Percentiles rank a stretch among this genome's conserved stretches.
Conservation (phyloP, 179 eudicot genomes). For the Kewa caespitosa region DNA sequence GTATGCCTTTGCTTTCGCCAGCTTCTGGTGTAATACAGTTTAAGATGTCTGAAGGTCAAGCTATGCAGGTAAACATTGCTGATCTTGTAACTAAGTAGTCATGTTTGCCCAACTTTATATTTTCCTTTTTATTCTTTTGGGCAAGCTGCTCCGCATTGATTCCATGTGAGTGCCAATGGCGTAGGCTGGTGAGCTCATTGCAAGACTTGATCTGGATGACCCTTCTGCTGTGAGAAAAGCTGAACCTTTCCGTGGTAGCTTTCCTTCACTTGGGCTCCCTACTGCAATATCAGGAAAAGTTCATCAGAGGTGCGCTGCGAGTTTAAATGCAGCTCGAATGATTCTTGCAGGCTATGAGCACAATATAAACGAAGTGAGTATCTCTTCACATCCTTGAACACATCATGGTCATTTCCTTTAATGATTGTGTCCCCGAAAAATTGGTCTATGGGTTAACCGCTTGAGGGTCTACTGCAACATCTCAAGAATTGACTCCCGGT, state of each 20-base stretch:
- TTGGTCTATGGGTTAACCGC: neutral
- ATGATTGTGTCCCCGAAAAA: neutral
- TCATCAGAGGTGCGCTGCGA: constrained; percentile 94
- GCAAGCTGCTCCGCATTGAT: too few species aligned
- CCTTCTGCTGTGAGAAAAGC: constrained; percentile 99
- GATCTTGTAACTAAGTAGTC: neutral
- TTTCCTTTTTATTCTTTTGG: too few species aligned
- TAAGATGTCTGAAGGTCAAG: constrained; percentile 95
- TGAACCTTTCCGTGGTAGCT: constrained; percentile 86
- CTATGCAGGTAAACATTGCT: constrained; percentile 75
- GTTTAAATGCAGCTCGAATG: constrained; percentile 89
- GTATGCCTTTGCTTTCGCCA: constrained; percentile 99
- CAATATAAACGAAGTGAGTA: constrained; percentile 83
- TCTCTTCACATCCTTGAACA: neutral
- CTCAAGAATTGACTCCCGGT: neutral
- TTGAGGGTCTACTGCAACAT: constrained; percentile 14
- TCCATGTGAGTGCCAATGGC: constrained; percentile 13
- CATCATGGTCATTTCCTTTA: neutral
- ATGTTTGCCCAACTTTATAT: too few species aligned
- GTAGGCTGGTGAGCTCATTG: constrained; percentile 97
- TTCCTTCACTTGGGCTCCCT: constrained; percentile 85
- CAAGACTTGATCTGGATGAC: constrained; percentile 91
- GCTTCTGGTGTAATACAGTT: constrained; percentile 85
- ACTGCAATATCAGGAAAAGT: constrained; percentile 97
- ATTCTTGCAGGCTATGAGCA: constrained; percentile 96